Evolutionary conservation across 164 flowering plant genomes (phyloP).

Genomic region (Buxus sempervirens): DNA sequence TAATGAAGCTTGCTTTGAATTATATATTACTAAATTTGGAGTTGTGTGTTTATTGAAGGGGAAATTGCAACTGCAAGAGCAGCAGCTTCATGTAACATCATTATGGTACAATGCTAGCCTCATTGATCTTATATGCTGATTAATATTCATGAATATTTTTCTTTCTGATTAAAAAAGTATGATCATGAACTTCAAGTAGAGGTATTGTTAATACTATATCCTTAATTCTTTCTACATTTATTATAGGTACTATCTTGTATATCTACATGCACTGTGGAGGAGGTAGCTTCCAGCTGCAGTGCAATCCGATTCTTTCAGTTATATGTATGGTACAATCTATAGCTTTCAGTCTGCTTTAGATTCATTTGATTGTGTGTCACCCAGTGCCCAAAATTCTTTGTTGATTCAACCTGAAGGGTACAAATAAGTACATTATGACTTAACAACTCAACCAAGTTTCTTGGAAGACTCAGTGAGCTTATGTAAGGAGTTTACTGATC

Average conservation of each 20-base stretch:
- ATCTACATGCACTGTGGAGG: slow-evolving; percentile 67
- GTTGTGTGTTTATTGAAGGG: slow-evolving; percentile 33
- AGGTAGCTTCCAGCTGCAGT: slow-evolving; percentile 77
- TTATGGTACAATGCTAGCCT: slow-evolving; percentile 48
- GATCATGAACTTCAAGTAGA: too few relatives aligned
- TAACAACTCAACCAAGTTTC: too few relatives aligned
- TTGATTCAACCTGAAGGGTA: too few relatives aligned
- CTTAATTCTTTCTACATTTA: too few relatives aligned
- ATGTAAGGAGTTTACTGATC: too few relatives aligned
- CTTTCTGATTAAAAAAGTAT: too few relatives aligned
- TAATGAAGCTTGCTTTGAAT: neutral
- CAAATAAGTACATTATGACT: too few relatives aligned
- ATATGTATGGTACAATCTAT: slow-evolving; percentile 47
- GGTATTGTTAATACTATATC: too few relatives aligned
- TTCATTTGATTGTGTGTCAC: neutral
- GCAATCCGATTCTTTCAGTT: slow-evolving; percentile 74
- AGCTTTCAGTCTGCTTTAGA: neutral
- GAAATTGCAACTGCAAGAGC: slow-evolving; percentile 85
- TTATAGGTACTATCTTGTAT: slow-evolving; percentile 56
- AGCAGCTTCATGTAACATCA: slow-evolving; percentile 63
- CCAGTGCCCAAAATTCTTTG: neutral
- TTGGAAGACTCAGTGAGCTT: too few relatives aligned
- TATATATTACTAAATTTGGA: neutral
- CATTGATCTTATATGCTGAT: neutral
- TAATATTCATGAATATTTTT: too few relatives aligned